Evolutionary conservation across 768 basidiomycete species (phyloP), one percentile per base, ranked within the genome.

Genomic region (Porpolomopsis calyptriformis): DNA sequence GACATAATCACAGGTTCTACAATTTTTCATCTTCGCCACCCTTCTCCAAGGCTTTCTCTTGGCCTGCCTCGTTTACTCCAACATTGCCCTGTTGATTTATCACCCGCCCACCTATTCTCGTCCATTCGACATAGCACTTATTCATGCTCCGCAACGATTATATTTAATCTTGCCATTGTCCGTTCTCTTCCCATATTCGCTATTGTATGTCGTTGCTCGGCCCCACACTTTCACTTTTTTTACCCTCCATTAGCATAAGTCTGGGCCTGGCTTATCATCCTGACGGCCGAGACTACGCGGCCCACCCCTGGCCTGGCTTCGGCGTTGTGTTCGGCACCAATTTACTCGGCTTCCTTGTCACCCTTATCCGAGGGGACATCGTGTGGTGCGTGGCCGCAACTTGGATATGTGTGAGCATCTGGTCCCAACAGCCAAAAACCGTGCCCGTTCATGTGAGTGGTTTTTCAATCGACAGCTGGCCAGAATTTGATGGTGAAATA

Each of bases 131-230:
- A 78, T 77, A 26, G 71, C 80, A 0, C 80, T 93, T 52, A 86
- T 96, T 46, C 92, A 96, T 53, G 85, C 86, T 0, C 93, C 93
- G 0, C 68, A 94, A 44, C 72, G 86, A 2, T 80, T 89, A 49
- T 83, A 83, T 58, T 60, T 75, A 33, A 61, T 72, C 23, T 57
- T 81, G 2, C 74, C 77, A 2, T 59, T 82, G 22, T 63, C 62
- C 3, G 64, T 84, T 27, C 64, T 84, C 47, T 80, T 88, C 49
- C 71, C 75, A 0, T 56, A 73, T 45, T 73, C 60, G 54, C 77
- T 76, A 40, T 84, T 69, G 77, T 85, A 47, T 64, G 78, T 50
- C 26, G 53, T 12, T 58, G 20, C 3, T 7, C 24, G 41, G 24
- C 27, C 7, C 10, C 16, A 29, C 41, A 4, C 7, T 9, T 16